Base-by-base conservation (phyloP, 1,139 yeast genomes). In the Geotrichum aggregatum region DNA sequence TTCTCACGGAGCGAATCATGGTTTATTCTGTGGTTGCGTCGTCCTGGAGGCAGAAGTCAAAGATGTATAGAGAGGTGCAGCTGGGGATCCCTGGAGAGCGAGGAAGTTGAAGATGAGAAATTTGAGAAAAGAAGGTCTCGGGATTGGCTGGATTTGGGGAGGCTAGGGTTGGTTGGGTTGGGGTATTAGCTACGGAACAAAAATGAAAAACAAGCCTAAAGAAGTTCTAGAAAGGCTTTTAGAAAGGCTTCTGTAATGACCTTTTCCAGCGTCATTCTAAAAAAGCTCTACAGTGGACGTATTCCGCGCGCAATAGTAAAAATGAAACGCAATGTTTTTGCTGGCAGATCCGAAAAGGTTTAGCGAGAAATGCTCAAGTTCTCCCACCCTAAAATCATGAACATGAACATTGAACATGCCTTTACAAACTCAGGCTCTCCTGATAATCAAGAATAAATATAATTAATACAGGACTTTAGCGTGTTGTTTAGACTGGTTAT, bases 1-100 rank as follows among this genome's bases (percentile, higher is more conserved):
- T 36, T 24, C 54, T 47, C 42, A 50, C 34, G 14, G 56, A 48
- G 40, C 52, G 54, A 45, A 54, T 48, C 56, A 54, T 54, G 44
- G 48, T 47, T 13, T 13, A 14, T 13, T 34, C n/a, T n/a, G n/a
- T n/a, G n/a, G n/a, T n/a, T n/a, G n/a, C n/a, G 28, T 14, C 14
- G 22, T 16, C 19, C 38, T n/a, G 6, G 36, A 34, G n/a, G 7
- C 22, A 30, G 22, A 42, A 14, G 39, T 28, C 41, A 31, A 26
- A 33, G 24, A 16, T 18, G 43, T 24, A 30, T 21, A 22, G 40
- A 42, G 30, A 26, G 36, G 26, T 21, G 36, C 14, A n/a, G 41
- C 34, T 24, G 28, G 22, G 28, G 16, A 40, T 8, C 21, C 8
- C 18, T 13, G 38, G 33, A 22, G 45, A 26, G 35, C 35, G 43